phyloP scores from a whole-genome alignment of 1,139 yeast genomes.

The Pichia sp. region DNA sequence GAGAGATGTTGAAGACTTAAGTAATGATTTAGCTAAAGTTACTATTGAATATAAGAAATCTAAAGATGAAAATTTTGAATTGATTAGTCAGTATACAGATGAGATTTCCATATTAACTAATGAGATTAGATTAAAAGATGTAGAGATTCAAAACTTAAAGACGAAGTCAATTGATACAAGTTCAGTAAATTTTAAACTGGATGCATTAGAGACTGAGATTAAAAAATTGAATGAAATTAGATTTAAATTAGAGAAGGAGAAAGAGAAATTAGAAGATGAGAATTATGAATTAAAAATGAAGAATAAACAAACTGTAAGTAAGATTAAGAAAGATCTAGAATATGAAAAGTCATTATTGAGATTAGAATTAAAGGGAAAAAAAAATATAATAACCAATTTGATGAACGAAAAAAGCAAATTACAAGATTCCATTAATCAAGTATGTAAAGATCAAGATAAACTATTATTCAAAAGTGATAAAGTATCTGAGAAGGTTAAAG shows the following conservation, averaged over 20 bases:
- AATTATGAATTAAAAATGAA: conserved; percentile 2
- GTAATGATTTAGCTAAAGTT: conserved; percentile 21
- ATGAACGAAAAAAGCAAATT: conserved; percentile 5
- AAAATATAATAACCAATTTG: conserved; percentile 11
- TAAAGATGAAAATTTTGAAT: conserved; percentile 16
- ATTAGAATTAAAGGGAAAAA: not conserved
- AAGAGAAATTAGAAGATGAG: conserved; percentile 13
- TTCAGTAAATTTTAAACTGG: conserved; percentile 23
- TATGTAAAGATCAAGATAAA: conserved; percentile 5
- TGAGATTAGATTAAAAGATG: conserved; percentile 16
- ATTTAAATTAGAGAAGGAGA: conserved; percentile 12
- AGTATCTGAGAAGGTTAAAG: conserved; percentile 1
- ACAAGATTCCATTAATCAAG: not conserved
- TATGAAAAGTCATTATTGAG: conserved; percentile 11
- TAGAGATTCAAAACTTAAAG: conserved; percentile 15
- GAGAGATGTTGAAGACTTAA: conserved; percentile 13
- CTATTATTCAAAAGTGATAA: conserved; percentile 3
- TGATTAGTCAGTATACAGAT: conserved; percentile 5
- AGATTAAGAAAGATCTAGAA: conserved; percentile 8
- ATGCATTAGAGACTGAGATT: conserved; percentile 4
- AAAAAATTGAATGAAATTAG: conserved; percentile 12
- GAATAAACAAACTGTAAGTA: conserved; percentile 6
- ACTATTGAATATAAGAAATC: conserved; percentile 20
- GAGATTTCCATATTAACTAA: conserved; percentile 15
- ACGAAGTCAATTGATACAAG: conserved; percentile 8